phyloP scores from a whole-genome alignment of 2,329 filamentous ascomycete genomes.

The Colletotrichum karsti region DNA sequence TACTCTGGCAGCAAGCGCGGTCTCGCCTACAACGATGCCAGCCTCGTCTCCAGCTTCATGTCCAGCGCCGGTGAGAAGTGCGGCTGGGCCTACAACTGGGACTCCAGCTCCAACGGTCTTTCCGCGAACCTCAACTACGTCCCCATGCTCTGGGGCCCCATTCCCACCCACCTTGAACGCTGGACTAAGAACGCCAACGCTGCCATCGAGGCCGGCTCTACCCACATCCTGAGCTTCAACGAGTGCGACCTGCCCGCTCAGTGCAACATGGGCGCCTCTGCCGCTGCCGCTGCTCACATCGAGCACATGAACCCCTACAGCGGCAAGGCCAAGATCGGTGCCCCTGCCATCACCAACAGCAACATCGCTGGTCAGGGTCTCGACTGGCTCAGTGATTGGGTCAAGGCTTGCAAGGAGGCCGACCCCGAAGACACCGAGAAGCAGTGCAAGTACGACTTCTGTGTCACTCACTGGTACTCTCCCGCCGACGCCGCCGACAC shows the following conservation, averaged over 20 bases:
- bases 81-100: constrained; percentile 78
- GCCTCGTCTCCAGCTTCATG: constrained; percentile 60
- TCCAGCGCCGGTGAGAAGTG: constrained; percentile 48
- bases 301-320: constrained; percentile 63
- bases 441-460: constrained; percentile 69
- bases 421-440: too few relatives aligned
- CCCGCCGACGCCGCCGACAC: constrained; percentile 51
- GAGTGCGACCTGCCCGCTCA: constrained; percentile 72
- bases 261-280: constrained; percentile 62
- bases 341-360: constrained; percentile 72
- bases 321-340: constrained; percentile 61
- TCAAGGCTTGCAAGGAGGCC: constrained; percentile 56
- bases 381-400: constrained; percentile 62
- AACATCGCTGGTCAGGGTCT: constrained; percentile 57
- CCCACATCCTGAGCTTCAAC: constrained; percentile 74
- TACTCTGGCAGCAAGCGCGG: constrained; percentile 65
- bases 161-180: constrained; percentile 47
- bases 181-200: constrained; percentile 61
- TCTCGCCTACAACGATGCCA: constrained; percentile 71
- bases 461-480: constrained; percentile 72
- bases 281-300: constrained; percentile 62
- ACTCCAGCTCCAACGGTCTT: constrained; percentile 50
- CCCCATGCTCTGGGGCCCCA: constrained; percentile 72
- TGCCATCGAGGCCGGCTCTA: constrained; percentile 63
- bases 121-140: constrained; percentile 62